Evolutionary conservation across 148 eudicot genomes (phyloP).

Genomic region (Amaranthus palmeri): DNA sequence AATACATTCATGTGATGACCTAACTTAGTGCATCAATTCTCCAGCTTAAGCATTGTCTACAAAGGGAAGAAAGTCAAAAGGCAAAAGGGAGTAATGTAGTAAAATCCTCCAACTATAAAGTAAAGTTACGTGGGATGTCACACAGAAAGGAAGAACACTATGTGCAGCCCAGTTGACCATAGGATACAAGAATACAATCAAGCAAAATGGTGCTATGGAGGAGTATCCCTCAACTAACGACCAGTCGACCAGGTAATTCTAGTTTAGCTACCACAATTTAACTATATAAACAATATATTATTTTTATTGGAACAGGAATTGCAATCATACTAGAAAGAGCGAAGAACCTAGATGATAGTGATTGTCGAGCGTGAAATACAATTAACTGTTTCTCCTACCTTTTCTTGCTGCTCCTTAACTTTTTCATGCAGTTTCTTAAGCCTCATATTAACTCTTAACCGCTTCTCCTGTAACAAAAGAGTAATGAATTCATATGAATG

Average conservation of each 20-base stretch:
- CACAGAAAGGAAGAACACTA: neutral
- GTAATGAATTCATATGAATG: neutral
- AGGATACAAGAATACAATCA: too few relatives aligned
- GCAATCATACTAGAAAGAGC: neutral
- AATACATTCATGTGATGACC: neutral
- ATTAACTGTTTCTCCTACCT: neutral
- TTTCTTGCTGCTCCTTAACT: slow-evolving; percentile 76
- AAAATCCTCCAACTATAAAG: neutral
- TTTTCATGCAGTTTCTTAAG: slow-evolving; percentile 59
- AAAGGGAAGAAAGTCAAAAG: neutral
- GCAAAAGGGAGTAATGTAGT: neutral
- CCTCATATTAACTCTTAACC: slow-evolving; percentile 68
- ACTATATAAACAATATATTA: too few relatives aligned
- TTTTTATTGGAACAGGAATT: too few relatives aligned
- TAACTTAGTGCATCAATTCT: neutral
- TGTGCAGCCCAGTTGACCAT: neutral
- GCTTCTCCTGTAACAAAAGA: slow-evolving; percentile 43
- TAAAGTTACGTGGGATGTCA: neutral
- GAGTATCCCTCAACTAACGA: too few relatives aligned
- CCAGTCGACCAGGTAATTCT: too few relatives aligned
- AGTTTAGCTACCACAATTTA: too few relatives aligned
- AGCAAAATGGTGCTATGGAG: too few relatives aligned
- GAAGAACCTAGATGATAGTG: neutral
- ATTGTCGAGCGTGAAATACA: neutral
- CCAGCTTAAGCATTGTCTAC: neutral